These are phyloP conservation scores for Huntiella decipiens DNA, from an alignment of 2,329 filamentous ascomycete species.

Conservation along the genomic window DNA sequence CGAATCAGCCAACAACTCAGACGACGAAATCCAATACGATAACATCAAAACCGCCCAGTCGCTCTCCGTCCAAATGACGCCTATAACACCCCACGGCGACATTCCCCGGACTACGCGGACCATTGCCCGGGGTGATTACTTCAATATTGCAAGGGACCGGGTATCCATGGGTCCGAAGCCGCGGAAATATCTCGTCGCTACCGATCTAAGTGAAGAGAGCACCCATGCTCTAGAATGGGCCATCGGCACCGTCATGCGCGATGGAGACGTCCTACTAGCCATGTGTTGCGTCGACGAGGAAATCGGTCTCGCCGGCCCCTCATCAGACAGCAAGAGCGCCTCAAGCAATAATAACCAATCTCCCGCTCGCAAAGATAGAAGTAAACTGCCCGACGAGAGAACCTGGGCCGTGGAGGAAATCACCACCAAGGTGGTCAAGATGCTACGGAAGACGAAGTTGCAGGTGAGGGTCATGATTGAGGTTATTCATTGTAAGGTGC, in stretches of 20 bases:
- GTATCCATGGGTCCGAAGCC: slow-evolving; percentile 61
- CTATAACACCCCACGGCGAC: slow-evolving; percentile 56
- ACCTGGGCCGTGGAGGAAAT: slow-evolving; percentile 66
- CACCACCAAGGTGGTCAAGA: slow-evolving; percentile 62
- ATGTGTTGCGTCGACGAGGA: slow-evolving; percentile 93
- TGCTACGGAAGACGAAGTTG: slow-evolving; percentile 75
- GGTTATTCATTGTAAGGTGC: slow-evolving; percentile 95
- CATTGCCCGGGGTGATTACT: slow-evolving; percentile 75
- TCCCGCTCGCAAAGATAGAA: slow-evolving; percentile 23
- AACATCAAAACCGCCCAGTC: slow-evolving; percentile 81
- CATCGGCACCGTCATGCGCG: slow-evolving; percentile 80
- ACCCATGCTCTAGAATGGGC: slow-evolving; percentile 95
- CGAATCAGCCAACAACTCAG: slow-evolving; percentile 52
- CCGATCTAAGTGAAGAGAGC: slow-evolving; percentile 83
- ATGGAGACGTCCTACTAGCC: slow-evolving; percentile 83
- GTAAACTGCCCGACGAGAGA: slow-evolving; percentile 57
- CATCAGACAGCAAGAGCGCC: slow-evolving; percentile 5
- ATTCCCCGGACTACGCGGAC: slow-evolving; percentile 72
- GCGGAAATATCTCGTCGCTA: slow-evolving; percentile 87
- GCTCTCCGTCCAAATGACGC: slow-evolving; percentile 61
- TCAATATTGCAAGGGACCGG: slow-evolving; percentile 54
- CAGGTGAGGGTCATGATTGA: slow-evolving; percentile 90
- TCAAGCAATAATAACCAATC: slow-evolving; percentile 10
- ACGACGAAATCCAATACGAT: slow-evolving; percentile 65
- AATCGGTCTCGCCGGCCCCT: slow-evolving; percentile 29